These are phyloP conservation scores for Penicillium sp. DNA, from an alignment of 2,329 filamentous ascomycete species.

Conservation along the genomic window DNA sequence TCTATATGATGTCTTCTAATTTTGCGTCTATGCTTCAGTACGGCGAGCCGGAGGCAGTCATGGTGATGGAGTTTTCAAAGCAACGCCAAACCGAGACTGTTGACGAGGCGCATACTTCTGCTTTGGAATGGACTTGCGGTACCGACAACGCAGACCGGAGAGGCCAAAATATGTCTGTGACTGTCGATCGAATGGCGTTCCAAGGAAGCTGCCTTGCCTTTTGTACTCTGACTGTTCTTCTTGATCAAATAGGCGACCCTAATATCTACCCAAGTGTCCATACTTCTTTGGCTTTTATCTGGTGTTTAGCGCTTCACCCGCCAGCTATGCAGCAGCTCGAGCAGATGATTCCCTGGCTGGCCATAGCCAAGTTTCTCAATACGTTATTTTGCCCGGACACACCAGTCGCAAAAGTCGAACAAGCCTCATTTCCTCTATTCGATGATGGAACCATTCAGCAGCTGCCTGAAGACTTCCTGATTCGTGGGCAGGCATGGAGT, in stretches of 20 bases:
- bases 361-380: slow-evolving; percentile 54
- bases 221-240: slow-evolving; percentile 43
- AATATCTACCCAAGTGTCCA: slow-evolving; percentile 57
- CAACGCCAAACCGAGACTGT: slow-evolving; percentile 12
- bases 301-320: slow-evolving; percentile 39
- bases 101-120: slow-evolving; percentile 11
- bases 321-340: slow-evolving; percentile 42
- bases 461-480: slow-evolving; percentile 58
- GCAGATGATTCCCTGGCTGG: slow-evolving; percentile 50
- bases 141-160: neutral
- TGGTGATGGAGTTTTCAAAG: slow-evolving; percentile 27
- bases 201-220: slow-evolving; percentile 44
- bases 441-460: slow-evolving; percentile 45
- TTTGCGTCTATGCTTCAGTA: slow-evolving; percentile 57
- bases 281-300: slow-evolving; percentile 54
- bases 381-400: slow-evolving; percentile 45
- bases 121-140: slow-evolving; percentile 19
- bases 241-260: slow-evolving; percentile 50
- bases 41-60: slow-evolving; percentile 41
- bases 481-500: slow-evolving; percentile 56
- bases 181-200: slow-evolving; percentile 25
- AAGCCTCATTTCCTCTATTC: slow-evolving; percentile 41
- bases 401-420: slow-evolving; percentile 36
- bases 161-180: neutral
- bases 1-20: slow-evolving; percentile 55